Conservation (phyloP, 2,329 filamentous ascomycete species). For the Proliferodiscus dingleyae region DNA sequence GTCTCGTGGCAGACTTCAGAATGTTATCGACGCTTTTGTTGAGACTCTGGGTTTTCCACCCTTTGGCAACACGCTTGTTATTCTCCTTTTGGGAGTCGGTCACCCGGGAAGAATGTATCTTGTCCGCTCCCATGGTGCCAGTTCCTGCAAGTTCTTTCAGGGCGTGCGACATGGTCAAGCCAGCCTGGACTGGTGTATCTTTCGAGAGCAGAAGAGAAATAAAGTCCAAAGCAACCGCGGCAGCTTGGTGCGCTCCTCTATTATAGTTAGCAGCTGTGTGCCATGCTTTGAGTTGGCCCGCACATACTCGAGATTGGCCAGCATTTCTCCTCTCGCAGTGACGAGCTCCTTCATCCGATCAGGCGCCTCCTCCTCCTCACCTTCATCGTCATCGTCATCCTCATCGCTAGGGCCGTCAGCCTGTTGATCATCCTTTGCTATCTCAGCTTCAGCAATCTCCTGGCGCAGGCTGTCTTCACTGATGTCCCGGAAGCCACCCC, state of each 20-base stretch:
- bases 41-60: slow-evolving; percentile 76
- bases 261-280: slow-evolving; percentile 12
- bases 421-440: slow-evolving; percentile 34
- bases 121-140: slow-evolving; percentile 67
- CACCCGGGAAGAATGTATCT: slow-evolving; percentile 56
- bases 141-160: slow-evolving; percentile 68
- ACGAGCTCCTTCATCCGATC: slow-evolving; percentile 32
- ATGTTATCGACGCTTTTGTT: slow-evolving; percentile 70
- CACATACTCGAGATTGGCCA: slow-evolving; percentile 53
- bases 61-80: slow-evolving; percentile 53
- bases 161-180: slow-evolving; percentile 62
- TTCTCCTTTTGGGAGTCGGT: slow-evolving; percentile 52
- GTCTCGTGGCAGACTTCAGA: slow-evolving; percentile 62
- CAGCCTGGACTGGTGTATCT: slow-evolving; percentile 65
- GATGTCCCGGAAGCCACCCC: slow-evolving; percentile 76
- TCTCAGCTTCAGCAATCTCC: slow-evolving; percentile 52
- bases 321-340: slow-evolving; percentile 51
- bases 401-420: slow-evolving; percentile 44
- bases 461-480: slow-evolving; percentile 67
- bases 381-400: slow-evolving; percentile 45
- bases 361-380: slow-evolving; percentile 41
- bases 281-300: neutral
- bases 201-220: slow-evolving; percentile 81
- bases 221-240: slow-evolving; percentile 72
- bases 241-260: slow-evolving; percentile 50